Evolutionary conservation across 2,329 filamentous ascomycete genomes (phyloP), one percentile per base, ranked within the genome.

Genomic region (Paracamarosporium sp.): DNA sequence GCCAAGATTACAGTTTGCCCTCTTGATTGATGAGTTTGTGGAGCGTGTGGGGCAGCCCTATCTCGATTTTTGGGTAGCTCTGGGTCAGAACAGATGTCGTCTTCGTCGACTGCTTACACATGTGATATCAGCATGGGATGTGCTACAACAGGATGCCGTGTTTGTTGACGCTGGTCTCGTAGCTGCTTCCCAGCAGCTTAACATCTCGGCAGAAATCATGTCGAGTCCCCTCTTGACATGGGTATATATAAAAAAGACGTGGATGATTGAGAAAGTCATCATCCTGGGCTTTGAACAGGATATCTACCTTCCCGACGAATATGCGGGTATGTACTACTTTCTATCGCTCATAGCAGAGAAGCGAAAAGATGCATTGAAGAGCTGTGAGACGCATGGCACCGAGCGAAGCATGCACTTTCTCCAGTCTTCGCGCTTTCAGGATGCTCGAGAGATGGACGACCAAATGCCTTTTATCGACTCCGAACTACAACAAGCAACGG

Each of bases 211-310:
- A 2, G 84, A 88, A 43, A 80, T 83, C 38, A 83, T 86, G 0
- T 89, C 86, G 0, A 89, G 91, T 51, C 88, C 92, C 0, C 82
- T 98, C 0, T 92, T 91, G 1, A 93, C 90, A 3, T 99, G 95
- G 95, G 86, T 89, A 0, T 96, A 94, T 68, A 85, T 93, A 58
- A 91, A 96, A 77, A 98, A 97, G 76, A 83, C 97, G n/a, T 86
- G 86, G 28, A 87, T 94, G 69, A 92, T 97, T 84, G 90, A 94
- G 72, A 90, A 88, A 82, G 89, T 96, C 44, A 84, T 97, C 15
- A 91, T 97, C 71, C 86, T 97, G 30, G 95, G 96, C 12, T 98
- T 99, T 74, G 95, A 99, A 76, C 88, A 97, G 12, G 89, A 94
- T 41, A 86, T 97, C 9, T 98, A 98, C 76, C 88, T 94, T 52